phyloP scores from a whole-genome alignment of 192 early-diverging fungal genomes.

The Coemansia sp. region DNA sequence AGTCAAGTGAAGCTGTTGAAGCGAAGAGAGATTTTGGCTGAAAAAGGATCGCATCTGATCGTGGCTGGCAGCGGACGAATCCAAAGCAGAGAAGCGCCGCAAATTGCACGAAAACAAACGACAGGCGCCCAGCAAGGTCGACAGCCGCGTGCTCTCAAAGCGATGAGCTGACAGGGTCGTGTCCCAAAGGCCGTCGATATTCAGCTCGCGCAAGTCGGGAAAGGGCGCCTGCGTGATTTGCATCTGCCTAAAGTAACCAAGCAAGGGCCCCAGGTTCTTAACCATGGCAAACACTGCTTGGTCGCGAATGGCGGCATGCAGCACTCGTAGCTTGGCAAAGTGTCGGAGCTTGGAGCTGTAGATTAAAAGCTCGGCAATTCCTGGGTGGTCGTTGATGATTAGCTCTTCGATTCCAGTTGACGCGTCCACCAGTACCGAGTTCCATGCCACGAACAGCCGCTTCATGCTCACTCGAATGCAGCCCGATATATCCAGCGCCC shows the following conservation, averaged over 20 bases:
- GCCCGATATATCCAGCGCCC: conserved; percentile 50
- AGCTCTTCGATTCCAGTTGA: conserved; percentile 31
- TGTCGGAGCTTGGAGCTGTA: conserved; percentile 36
- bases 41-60: conserved; percentile 8
- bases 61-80: conserved; percentile 6
- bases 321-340: conserved; percentile 28
- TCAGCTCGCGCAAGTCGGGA: conserved; percentile 32
- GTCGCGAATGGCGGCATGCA: conserved; percentile 39
- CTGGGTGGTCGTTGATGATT: conserved; percentile 46
- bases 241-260: conserved; percentile 27
- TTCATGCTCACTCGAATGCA: conserved; percentile 29
- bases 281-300: conserved; percentile 21
- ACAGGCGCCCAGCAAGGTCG: conserved; percentile 1
- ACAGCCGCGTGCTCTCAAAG: conserved; percentile 16
- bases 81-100: conserved; percentile 30
- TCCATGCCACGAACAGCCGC: conserved; percentile 38
- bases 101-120: conserved; percentile 21
- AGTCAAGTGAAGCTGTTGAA: conserved; percentile 33
- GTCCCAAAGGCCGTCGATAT: conserved; percentile 44
- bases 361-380: conserved; percentile 37
- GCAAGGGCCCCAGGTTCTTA: conserved; percentile 20
- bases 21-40: conserved; percentile 18
- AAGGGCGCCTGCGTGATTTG: conserved; percentile 18
- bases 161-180: conserved; percentile 6
- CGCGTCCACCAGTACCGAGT: conserved; percentile 16